Conservation (phyloP, 2,329 filamentous ascomycete species). For the Dactylellina leptospora region DNA sequence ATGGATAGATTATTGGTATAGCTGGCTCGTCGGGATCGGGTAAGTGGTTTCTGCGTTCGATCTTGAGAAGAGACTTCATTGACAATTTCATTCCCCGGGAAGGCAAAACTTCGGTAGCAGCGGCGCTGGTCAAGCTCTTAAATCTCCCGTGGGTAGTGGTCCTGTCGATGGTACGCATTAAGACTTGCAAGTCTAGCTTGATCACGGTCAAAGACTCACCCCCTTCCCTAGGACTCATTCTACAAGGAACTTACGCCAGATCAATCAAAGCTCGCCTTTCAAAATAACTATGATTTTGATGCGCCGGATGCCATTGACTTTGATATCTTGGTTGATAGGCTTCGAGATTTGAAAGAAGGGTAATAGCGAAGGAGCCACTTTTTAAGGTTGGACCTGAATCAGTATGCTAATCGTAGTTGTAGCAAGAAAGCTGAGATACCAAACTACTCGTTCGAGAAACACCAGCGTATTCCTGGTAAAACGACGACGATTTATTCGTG, state of each 20-base stretch:
- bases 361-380: slow-evolving; percentile 63
- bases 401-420: neutral
- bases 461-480: slow-evolving; percentile 74
- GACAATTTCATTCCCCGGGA: neutral
- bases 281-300: slow-evolving; percentile 95
- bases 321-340: slow-evolving; percentile 79
- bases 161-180: slow-evolving; percentile 80
- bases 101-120: slow-evolving; percentile 89
- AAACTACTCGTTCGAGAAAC: slow-evolving; percentile 89
- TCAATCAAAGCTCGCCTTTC: slow-evolving; percentile 80
- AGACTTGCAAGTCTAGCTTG: slow-evolving; percentile 4
- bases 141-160: slow-evolving; percentile 98
- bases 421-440: slow-evolving; percentile 91
- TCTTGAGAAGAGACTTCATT: neutral
- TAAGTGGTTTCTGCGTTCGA: neutral
- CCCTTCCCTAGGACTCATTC: slow-evolving; percentile 79
- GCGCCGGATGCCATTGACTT: slow-evolving; percentile 95
- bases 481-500: slow-evolving; percentile 94
- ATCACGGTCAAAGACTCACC: neutral
- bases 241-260: slow-evolving; percentile 88
- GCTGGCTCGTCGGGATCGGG: slow-evolving; percentile 91
- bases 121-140: slow-evolving; percentile 87
- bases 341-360: slow-evolving; percentile 90
- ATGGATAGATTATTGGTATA: slow-evolving; percentile 79
- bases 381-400: neutral